These are phyloP conservation scores for Populus pruinosa DNA, from an alignment of 345 rosid species.

Conservation along the genomic window DNA sequence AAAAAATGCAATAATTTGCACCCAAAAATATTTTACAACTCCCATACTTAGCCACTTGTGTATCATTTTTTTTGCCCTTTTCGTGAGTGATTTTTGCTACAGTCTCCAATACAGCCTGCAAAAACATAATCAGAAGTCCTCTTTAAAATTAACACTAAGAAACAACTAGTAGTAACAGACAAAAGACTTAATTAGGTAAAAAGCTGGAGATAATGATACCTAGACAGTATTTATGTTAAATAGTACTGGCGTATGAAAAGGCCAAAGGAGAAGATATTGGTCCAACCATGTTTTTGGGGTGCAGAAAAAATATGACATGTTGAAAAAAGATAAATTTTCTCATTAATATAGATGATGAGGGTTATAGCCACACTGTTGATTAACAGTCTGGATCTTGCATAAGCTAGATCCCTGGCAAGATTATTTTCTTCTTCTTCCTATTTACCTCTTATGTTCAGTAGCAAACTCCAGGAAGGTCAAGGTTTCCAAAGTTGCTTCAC, in stretches of 20 bases:
- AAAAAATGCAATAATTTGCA: slow-evolving; percentile 1
- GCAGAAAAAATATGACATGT: not conserved
- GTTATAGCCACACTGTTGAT: not conserved
- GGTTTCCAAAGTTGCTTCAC: not conserved
- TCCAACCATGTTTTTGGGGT: not conserved
- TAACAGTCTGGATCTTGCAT: not conserved
- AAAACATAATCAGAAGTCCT: slow-evolving; percentile 22
- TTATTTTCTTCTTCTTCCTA: not conserved
- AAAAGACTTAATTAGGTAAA: not conserved
- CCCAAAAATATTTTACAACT: slow-evolving; percentile 4
- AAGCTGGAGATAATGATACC: not conserved
- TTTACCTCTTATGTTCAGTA: not conserved
- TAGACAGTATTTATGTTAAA: not conserved
- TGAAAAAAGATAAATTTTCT: not conserved
- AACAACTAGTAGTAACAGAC: slow-evolving; percentile 1
- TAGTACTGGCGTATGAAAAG: not conserved
- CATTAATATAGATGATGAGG: not conserved
- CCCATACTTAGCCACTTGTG: slow-evolving; percentile 65
- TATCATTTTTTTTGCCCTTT: slow-evolving; percentile 75
- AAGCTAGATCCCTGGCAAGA: not conserved
- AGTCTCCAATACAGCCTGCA: slow-evolving; percentile 87
- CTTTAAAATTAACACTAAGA: not conserved
- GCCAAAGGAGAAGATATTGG: not conserved
- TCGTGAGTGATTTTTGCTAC: slow-evolving; percentile 93
- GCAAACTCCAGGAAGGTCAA: not conserved